Conservation (phyloP, 2,329 filamentous ascomycete species). For the Colletotrichum sublineola region DNA sequence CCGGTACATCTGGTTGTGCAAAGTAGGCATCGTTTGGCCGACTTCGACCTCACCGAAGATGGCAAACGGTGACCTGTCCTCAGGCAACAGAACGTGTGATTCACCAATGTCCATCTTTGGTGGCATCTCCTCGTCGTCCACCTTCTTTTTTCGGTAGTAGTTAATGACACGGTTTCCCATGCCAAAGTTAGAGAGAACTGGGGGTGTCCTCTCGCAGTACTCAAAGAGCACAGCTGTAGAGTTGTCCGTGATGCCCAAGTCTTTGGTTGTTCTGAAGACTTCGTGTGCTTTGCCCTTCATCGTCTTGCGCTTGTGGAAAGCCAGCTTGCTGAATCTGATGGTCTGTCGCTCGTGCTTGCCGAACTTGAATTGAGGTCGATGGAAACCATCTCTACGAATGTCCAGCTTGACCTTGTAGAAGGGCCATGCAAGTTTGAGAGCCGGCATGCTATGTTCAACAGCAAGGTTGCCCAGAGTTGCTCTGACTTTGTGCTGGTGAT, state of each 20-base stretch:
- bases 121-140: slow-evolving; percentile 78
- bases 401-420: slow-evolving; percentile 92
- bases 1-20: slow-evolving; percentile 96
- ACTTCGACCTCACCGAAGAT: slow-evolving; percentile 94
- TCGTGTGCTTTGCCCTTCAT: slow-evolving; percentile 85
- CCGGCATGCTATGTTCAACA: slow-evolving; percentile 95
- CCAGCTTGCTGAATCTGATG: slow-evolving; percentile 80
- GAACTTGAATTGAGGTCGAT: slow-evolving; percentile 83
- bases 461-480: slow-evolving; percentile 91
- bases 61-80: slow-evolving; percentile 96
- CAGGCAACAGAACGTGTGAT: slow-evolving; percentile 86
- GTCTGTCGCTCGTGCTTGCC: slow-evolving; percentile 75
- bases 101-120: slow-evolving; percentile 91
- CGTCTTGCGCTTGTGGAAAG: slow-evolving; percentile 82
- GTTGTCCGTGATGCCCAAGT: slow-evolving; percentile 90
- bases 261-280: slow-evolving; percentile 83
- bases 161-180: slow-evolving; percentile 98
- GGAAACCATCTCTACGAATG: slow-evolving; percentile 82
- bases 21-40: slow-evolving; percentile 88
- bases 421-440: slow-evolving; percentile 90
- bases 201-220: slow-evolving; percentile 94
- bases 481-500: slow-evolving; percentile 95
- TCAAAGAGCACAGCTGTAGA: slow-evolving; percentile 90
- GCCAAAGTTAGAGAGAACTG: slow-evolving; percentile 93
- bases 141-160: slow-evolving; percentile 88